A percentile compares a stretch with the other conserved stretches of the same genome.
phyloP scores from a whole-genome alignment of 1,284 basidiomycete species.

The Somion occarium region DNA sequence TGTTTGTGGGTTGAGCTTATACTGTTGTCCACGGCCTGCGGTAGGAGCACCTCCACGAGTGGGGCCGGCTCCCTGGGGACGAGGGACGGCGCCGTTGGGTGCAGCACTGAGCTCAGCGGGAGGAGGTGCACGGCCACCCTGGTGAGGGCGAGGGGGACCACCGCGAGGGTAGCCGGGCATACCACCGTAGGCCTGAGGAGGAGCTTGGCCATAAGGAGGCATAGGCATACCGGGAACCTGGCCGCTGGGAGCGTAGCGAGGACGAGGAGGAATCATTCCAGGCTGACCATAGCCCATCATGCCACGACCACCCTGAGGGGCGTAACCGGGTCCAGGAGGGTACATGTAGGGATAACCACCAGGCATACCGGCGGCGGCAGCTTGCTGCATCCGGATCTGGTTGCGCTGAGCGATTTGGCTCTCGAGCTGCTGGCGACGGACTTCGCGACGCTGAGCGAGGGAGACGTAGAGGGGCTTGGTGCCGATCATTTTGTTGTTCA shows the following conservation, averaged over 20 bases:
- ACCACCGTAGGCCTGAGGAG: conserved; percentile 62
- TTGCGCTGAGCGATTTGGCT: conserved; percentile 97
- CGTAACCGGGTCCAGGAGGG: conserved; percentile 75
- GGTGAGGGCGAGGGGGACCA: conserved; percentile 37
- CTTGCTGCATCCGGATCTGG: conserved; percentile 94
- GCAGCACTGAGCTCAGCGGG: conserved; percentile 58
- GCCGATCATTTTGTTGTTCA: conserved; percentile 99
- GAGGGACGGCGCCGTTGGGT: conserved; percentile 42
- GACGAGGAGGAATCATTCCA: conserved; percentile 84
- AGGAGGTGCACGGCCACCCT: conserved; percentile 33
- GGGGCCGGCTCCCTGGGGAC: conserved; percentile 40
- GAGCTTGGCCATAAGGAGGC: conserved; percentile 64
- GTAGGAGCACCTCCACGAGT: conserved; percentile 36
- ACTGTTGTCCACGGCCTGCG: conserved; percentile 22
- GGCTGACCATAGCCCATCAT: conserved; percentile 84
- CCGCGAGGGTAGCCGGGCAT: conserved; percentile 62
- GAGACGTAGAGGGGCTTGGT: conserved; percentile 99
- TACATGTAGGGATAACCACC: conserved; percentile 87
- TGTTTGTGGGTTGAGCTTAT: conserved; percentile 23
- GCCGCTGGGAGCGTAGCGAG: conserved; percentile 73
- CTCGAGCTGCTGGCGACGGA: conserved; percentile 97
- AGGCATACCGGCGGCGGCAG: conserved; percentile 79
- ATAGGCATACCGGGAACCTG: conserved; percentile 76
- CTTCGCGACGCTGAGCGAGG: conserved; percentile 97
- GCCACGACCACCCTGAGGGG: conserved; percentile 73